A percentile compares a stretch with the other conserved stretches of the same genome.
Evolutionary conservation across 2,329 filamentous ascomycete species (phyloP).

Genomic region (Juglanconis oblonga): DNA sequence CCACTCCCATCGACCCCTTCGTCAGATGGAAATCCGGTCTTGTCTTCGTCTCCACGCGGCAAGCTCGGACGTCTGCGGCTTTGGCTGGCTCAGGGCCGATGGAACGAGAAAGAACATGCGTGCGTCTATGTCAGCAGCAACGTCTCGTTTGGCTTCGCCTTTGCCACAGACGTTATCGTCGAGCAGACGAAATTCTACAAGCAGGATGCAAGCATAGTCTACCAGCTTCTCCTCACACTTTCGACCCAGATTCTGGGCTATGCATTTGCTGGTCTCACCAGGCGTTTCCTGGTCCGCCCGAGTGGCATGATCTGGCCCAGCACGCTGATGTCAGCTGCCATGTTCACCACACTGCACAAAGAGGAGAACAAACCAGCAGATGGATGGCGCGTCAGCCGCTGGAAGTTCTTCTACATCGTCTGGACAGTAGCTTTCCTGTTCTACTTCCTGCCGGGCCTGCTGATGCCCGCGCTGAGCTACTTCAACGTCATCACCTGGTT

Average conservation of each 20-base stretch:
- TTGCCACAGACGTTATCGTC: constrained; percentile 86
- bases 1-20: constrained; percentile 16
- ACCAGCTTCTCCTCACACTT: constrained; percentile 78
- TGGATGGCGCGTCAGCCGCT: constrained; percentile 78
- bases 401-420: constrained; percentile 78
- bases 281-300: constrained; percentile 78
- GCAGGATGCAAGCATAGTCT: constrained; percentile 71
- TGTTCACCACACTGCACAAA: constrained; percentile 85
- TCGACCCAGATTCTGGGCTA: constrained; percentile 87
- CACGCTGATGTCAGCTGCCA: constrained; percentile 82
- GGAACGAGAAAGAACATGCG: constrained; percentile 87
- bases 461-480: constrained; percentile 82
- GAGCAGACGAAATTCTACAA: constrained; percentile 89
- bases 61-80: constrained; percentile 51
- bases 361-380: constrained; percentile 78
- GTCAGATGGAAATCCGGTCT: constrained; percentile 10
- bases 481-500: constrained; percentile 90
- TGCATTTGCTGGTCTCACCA: constrained; percentile 77
- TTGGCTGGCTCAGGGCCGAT: constrained; percentile 76
- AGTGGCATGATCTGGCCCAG: constrained; percentile 91
- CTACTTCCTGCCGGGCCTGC: constrained; percentile 79
- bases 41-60: constrained; percentile 8
- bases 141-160: constrained; percentile 85
- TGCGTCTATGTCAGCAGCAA: constrained; percentile 90
- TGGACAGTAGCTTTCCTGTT: constrained; percentile 71